Percentiles rank a stretch among this genome's conserved stretches.
These are phyloP conservation scores for Neurospora sp. DNA, from an alignment of 495 filamentous ascomycete species.

Conservation along the genomic window DNA sequence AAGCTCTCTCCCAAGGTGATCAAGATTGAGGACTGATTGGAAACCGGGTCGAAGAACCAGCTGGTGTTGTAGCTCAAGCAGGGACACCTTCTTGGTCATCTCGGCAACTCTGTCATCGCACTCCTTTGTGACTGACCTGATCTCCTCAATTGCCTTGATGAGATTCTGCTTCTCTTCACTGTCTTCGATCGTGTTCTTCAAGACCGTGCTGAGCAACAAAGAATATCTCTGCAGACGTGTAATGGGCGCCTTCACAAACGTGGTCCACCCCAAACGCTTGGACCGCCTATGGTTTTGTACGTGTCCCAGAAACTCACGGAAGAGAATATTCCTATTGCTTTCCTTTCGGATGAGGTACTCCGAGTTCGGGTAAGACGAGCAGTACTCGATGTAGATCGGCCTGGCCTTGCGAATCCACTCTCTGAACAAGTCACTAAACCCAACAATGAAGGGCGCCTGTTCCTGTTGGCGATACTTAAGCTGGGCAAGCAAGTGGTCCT, in stretches of 20 bases:
- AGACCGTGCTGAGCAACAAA: conserved; percentile 70
- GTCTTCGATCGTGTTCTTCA: conserved; percentile 73
- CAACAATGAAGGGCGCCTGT: conserved; percentile 86
- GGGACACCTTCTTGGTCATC: conserved; percentile 80
- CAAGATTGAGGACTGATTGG: conserved; percentile 81
- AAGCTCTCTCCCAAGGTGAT: conserved; percentile 83
- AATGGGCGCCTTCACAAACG: conserved; percentile 87
- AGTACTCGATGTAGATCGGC: conserved; percentile 82
- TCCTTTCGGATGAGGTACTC: conserved; percentile 78
- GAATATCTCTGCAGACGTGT: conserved; percentile 87
- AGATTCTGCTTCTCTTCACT: conserved; percentile 87
- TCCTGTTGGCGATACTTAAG: conserved; percentile 96
- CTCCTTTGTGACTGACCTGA: conserved; percentile 81
- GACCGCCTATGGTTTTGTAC: conserved; percentile 71
- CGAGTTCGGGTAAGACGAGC: conserved; percentile 76
- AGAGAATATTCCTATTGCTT: conserved; percentile 71
- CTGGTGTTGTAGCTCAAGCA: conserved; percentile 75
- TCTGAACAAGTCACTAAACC: conserved; percentile 94
- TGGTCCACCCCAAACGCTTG: conserved; percentile 84
- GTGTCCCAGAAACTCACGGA: conserved; percentile 75
- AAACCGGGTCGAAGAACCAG: conserved; percentile 78
- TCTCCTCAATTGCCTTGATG: conserved; percentile 82
- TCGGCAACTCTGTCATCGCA: conserved; percentile 94
- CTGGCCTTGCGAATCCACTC: conserved; percentile 98
- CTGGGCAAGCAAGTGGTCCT: conserved; percentile 87